Percentiles rank a stretch among this genome's conserved stretches.
These are phyloP conservation scores for Protoeuglena noctilucae DNA, from an alignment of 139 green algal species.

Conservation along the genomic window DNA sequence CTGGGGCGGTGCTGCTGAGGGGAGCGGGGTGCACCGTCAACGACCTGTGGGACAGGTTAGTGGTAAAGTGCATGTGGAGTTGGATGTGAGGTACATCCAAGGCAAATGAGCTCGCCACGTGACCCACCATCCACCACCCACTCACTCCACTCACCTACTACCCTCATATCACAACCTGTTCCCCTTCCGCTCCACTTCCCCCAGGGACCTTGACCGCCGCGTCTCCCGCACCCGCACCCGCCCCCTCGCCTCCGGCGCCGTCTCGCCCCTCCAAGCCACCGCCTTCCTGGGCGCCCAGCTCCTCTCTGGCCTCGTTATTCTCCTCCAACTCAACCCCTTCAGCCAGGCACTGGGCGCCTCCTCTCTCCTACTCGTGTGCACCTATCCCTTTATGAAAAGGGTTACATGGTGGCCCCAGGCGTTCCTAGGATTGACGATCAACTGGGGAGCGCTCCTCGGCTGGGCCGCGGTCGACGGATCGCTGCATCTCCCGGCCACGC, in stretches of 20 bases:
- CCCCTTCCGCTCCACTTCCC: conserved; percentile 1
- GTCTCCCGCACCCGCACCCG: conserved; percentile 17
- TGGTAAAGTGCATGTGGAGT: too few species aligned
- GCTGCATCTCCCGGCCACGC: conserved; percentile 46
- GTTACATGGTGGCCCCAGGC: conserved; percentile 76
- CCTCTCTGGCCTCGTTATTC: conserved; percentile 51
- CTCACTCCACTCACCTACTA: conserved; percentile 7
- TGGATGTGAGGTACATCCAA: too few species aligned
- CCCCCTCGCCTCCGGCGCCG: conserved; percentile 14
- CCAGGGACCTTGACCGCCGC: background rate
- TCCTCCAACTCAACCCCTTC: conserved; percentile 88
- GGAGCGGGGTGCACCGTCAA: conserved; percentile 93
- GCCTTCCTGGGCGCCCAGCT: conserved; percentile 71
- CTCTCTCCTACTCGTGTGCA: conserved; percentile 73
- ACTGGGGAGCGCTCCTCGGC: conserved; percentile 91
- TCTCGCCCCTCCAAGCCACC: conserved; percentile 19
- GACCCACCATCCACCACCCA: too few species aligned
- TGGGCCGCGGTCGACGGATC: conserved; percentile 60
- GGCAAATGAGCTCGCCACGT: too few species aligned
- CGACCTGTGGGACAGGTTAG: conserved; percentile 91
- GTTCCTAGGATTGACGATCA: conserved; percentile 89
- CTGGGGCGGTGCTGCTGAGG: conserved; percentile 33
- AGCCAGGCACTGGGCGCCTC: conserved; percentile 67
- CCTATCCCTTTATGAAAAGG: conserved; percentile 92
- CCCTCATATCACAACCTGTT: background rate